Evolutionary conservation across 163 green algal species (phyloP), one percentile per base, ranked within the genome.

Genomic region (Chlamydomonas reinhardtii): DNA sequence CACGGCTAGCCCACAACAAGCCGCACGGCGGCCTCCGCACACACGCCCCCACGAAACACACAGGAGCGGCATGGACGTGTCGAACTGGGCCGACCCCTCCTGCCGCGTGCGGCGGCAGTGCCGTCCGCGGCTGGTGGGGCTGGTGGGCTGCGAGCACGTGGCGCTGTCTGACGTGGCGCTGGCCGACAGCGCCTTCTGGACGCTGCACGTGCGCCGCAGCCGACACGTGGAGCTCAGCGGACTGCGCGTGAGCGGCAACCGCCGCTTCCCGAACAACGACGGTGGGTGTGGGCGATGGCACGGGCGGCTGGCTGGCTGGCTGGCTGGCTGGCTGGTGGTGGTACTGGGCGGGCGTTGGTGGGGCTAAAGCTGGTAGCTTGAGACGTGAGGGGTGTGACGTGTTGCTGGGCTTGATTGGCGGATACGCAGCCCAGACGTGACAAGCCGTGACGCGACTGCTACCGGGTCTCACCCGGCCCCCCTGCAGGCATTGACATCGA

Each of bases 401-500:
- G n/a, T n/a, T n/a, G n/a, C n/a, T n/a, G n/a, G n/a, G n/a, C n/a
- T n/a, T n/a, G n/a, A n/a, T n/a, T n/a, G n/a, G n/a, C n/a, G n/a
- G n/a, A n/a, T n/a, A n/a, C n/a, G n/a, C n/a, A n/a, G n/a, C n/a
- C n/a, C n/a, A n/a, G n/a, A 48, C 39, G 39, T 8, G 8, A 48
- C 5, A 48, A 48, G 39, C 39, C 39, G 39, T 8, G 8, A 48
- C 39, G 39, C 8, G 39, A 5, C 8, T 48, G 39, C 39, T 48
- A 8, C 39, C n/a, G n/a, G n/a, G n/a, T n/a, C n/a, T n/a, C 39
- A 48, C 39, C 25, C 19, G 25, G 9, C 61, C 22, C 61, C 22
- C 22, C n/a, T n/a, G 14, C 88, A 92, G 89, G 92, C 69, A 93
- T 94, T 69, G 90, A 94, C 54, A 73, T 92, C 0, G 92, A 94